These are phyloP conservation scores for Lactarius evosmus DNA, from an alignment of 768 basidiomycete species.

Conservation along the genomic window DNA sequence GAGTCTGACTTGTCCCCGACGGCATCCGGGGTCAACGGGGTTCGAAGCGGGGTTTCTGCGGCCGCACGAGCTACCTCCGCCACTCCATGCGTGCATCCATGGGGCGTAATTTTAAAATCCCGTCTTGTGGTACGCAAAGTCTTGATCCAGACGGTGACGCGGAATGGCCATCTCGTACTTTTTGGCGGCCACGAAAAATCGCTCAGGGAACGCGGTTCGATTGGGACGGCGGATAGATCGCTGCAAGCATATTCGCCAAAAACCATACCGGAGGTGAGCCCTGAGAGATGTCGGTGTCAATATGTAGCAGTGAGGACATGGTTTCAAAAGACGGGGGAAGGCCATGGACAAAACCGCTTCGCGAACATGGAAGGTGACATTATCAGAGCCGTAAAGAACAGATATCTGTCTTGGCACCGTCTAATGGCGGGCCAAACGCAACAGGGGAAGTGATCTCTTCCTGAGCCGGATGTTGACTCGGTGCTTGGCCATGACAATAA, in stretches of 20 bases:
- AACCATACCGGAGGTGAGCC: background rate
- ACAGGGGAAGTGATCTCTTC: background rate
- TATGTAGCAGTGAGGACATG: background rate
- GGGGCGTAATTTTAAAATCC: too few relatives aligned
- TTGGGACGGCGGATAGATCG: background rate
- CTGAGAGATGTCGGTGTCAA: background rate
- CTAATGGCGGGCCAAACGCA: background rate
- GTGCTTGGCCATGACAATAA: background rate
- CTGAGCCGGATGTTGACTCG: background rate
- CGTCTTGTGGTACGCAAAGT: too few relatives aligned
- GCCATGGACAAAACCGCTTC: constrained; percentile 4
- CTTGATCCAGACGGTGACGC: background rate
- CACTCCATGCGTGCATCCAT: background rate
- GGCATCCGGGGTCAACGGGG: background rate
- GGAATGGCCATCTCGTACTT: background rate
- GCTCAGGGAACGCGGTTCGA: background rate
- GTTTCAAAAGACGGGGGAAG: constrained; percentile 13
- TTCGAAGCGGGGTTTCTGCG: background rate
- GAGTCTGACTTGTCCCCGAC: background rate
- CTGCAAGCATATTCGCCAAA: background rate
- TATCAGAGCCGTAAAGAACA: constrained; percentile 3
- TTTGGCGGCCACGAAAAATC: background rate
- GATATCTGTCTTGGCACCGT: background rate
- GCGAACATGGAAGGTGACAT: constrained; percentile 4
- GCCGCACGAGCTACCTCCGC: background rate